Base-by-base conservation (phyloP, 352 stramenopile genomes). In the Chrysophaeum taylorii region DNA sequence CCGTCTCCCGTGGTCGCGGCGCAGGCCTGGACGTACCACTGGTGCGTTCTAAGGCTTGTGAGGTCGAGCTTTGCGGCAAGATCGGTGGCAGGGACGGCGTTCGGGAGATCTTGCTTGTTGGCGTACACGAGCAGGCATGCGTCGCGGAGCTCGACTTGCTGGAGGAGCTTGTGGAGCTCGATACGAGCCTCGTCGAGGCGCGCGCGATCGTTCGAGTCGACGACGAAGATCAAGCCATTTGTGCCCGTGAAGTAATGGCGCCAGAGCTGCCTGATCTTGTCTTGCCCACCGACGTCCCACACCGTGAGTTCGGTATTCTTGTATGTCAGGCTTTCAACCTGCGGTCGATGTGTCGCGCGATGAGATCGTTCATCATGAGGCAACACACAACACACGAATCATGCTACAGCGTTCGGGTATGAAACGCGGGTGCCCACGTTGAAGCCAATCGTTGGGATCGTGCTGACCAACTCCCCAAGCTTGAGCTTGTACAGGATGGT, bases 381-480 rank as follows among this genome's bases (percentile, higher is more conserved):
- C n/a, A n/a, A n/a, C n/a, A n/a, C n/a, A n/a, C n/a, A n/a, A n/a
- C n/a, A n/a, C n/a, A n/a, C n/a, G n/a, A n/a, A n/a, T n/a, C n/a
- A n/a, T n/a, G n/a, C n/a, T n/a, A n/a, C n/a, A n/a, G n/a, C n/a
- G n/a, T n/a, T n/a, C n/a, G n/a, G n/a, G n/a, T n/a, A n/a, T n/a
- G n/a, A n/a, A n/a, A n/a, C n/a, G n/a, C n/a, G n/a, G n/a, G n/a
- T n/a, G n/a, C n/a, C n/a, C n/a, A n/a, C 94, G 81, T 99, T 99
- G 85, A 99, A 99, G 35, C 92, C 93, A 82, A 97, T 97, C 27
- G 93, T 98, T 35, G 93, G 92, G 80, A 97, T 97, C 37, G 93
- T 98, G 54, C 93, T 98, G 64, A 98, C 92, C 69, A 97, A 91
- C 83, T 97, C 68, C 75, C 42, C 68, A 23, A 68, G 43, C 48